Conservation (phyloP, 179 eudicot species). For the Patellifolia procumbens region DNA sequence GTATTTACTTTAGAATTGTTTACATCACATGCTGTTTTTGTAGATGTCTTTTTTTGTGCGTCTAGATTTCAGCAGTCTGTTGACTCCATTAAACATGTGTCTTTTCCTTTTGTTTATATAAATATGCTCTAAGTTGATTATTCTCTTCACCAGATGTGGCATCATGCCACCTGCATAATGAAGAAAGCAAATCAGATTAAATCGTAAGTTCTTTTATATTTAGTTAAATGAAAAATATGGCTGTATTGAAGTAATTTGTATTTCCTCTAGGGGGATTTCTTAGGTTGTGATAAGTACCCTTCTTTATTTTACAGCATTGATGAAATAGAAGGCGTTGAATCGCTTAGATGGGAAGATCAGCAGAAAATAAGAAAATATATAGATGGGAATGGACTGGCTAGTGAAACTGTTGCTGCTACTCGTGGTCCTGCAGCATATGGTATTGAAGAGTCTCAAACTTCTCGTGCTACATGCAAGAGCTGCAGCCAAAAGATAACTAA, state of each 20-base stretch:
- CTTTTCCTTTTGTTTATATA: constrained; percentile 7
- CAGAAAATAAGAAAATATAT: constrained; percentile 71
- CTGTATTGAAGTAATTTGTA: not conserved
- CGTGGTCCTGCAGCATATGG: constrained; percentile 44
- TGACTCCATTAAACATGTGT: too few species aligned
- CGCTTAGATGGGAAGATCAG: constrained; percentile 98
- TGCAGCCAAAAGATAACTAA: constrained; percentile 81
- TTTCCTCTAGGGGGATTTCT: not conserved
- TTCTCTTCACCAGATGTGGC: constrained; percentile 80
- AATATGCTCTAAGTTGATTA: constrained; percentile 16
- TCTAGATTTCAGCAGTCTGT: not conserved
- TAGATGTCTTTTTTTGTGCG: not conserved
- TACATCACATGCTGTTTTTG: not conserved
- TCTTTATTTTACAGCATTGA: constrained; percentile 48
- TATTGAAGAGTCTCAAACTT: constrained; percentile 71
- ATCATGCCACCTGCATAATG: constrained; percentile 82
- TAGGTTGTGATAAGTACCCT: constrained; percentile 16
- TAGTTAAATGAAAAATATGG: not conserved
- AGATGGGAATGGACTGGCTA: constrained; percentile 50
- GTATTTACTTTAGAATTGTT: not conserved
- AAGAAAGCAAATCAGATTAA: constrained; percentile 90
- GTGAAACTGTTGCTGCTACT: constrained; percentile 30
- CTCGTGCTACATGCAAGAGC: constrained; percentile 82
- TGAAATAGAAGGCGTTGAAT: constrained; percentile 81
- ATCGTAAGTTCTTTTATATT: constrained; percentile 48